Percentiles rank a stretch among this genome's conserved stretches.
These are phyloP conservation scores for Ascochyta viciae-villosae DNA, from an alignment of 2,329 filamentous ascomycete genomes.

Conservation along the genomic window DNA sequence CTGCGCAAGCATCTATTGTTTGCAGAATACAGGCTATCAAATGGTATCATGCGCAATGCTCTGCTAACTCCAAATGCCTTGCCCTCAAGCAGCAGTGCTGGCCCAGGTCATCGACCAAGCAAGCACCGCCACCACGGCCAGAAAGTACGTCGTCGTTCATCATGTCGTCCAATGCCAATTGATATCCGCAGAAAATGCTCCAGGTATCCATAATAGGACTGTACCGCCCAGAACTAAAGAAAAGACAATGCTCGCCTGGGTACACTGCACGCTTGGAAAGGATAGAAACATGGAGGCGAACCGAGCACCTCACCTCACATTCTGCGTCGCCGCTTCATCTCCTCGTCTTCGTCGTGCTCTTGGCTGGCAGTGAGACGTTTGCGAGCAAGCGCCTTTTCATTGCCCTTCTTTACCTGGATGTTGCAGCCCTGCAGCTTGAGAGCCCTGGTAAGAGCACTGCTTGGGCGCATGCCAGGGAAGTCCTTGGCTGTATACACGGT, in stretches of 20 bases:
- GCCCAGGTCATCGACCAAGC: constrained; percentile 34
- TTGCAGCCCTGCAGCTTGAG: constrained; percentile 82
- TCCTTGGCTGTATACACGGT: constrained; percentile 84
- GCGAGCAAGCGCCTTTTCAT: constrained; percentile 64
- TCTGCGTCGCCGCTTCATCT: constrained; percentile 47
- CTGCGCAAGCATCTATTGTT: constrained; percentile 17
- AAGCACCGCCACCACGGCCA: constrained; percentile 27
- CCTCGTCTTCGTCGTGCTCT: constrained; percentile 51
- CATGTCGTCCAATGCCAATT: constrained; percentile 46
- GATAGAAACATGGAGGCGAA: constrained; percentile 8
- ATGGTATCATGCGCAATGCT: constrained; percentile 48
- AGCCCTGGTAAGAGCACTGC: constrained; percentile 74
- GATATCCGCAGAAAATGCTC: constrained; percentile 42
- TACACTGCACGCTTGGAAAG: not conserved
- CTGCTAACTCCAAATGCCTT: constrained; percentile 40
- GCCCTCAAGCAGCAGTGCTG: constrained; percentile 27
- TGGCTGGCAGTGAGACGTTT: constrained; percentile 49
- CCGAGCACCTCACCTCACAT: constrained; percentile 27
- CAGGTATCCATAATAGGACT: constrained; percentile 40
- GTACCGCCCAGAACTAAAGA: constrained; percentile 36
- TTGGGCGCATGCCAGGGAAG: constrained; percentile 83
- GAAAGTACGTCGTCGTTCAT: constrained; percentile 36
- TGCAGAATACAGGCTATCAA: constrained; percentile 39
- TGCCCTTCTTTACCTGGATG: constrained; percentile 87
- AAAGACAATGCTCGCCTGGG: constrained; percentile 3